Conservation (phyloP, 208 protist genomes). For the Trypanosoma grayi region DNA sequence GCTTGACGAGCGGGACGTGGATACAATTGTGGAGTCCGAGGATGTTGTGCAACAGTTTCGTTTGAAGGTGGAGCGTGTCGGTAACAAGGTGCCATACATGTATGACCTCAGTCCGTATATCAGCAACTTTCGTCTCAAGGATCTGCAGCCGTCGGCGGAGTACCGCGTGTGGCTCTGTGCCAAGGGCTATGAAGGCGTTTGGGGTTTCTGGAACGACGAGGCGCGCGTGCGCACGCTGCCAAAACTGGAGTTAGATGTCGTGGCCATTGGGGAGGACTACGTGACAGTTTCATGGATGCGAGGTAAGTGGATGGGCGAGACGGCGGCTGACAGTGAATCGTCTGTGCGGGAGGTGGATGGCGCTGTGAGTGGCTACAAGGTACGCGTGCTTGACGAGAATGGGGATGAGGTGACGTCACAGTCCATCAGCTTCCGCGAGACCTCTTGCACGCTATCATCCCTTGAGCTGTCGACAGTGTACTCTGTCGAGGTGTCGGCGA, state of each 20-base stretch:
- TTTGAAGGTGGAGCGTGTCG: conserved; percentile 82
- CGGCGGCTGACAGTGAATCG: conserved; percentile 26
- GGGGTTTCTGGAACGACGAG: conserved; percentile 91
- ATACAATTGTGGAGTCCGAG: conserved; percentile 52
- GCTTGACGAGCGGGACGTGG: conserved; percentile 17
- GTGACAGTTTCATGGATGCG: conserved; percentile 80
- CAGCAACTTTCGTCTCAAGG: conserved; percentile 76
- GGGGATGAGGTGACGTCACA: conserved; percentile 56
- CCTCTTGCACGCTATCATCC: conserved; percentile 53
- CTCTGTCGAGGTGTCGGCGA: conserved; percentile 82
- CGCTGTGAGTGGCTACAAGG: conserved; percentile 85
- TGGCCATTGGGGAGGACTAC: conserved; percentile 88
- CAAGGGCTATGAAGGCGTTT: conserved; percentile 84
- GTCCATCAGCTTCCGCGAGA: conserved; percentile 59
- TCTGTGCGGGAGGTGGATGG: conserved; percentile 74
- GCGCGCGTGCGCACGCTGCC: conserved; percentile 88
- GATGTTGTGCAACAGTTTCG: conserved; percentile 87
- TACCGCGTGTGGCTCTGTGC: conserved; percentile 89
- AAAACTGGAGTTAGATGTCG: conserved; percentile 75
- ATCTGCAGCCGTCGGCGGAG: conserved; percentile 81
- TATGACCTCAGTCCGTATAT: conserved; percentile 84
- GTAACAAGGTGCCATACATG: conserved; percentile 39
- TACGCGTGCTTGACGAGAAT: conserved; percentile 65
- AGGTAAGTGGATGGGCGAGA: conserved; percentile 65
- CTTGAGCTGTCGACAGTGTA: conserved; percentile 75